phyloP scores from a whole-genome alignment of 1,284 basidiomycete species.

The Serendipita sp. region DNA sequence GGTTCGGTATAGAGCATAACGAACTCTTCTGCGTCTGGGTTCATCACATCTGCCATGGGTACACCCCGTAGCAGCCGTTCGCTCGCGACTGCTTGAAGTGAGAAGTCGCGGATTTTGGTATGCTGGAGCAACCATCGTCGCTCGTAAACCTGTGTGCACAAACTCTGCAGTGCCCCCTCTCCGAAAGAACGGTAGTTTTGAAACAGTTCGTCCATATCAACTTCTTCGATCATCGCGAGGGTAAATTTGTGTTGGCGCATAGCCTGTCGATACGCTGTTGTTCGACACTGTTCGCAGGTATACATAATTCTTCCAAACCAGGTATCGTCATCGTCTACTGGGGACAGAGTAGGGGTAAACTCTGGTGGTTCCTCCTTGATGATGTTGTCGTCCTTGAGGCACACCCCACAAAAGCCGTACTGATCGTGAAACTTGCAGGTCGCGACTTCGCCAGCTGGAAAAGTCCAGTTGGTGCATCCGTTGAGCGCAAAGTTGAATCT shows the following conservation, averaged over 20 bases:
- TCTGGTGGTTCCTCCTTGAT: not conserved
- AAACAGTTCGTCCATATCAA: conserved; percentile 3
- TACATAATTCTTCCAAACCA: not conserved
- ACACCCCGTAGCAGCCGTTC: not conserved
- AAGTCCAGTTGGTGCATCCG: not conserved
- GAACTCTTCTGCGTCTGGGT: not conserved
- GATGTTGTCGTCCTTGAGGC: not conserved
- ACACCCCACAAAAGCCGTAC: not conserved
- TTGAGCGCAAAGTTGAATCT: not conserved
- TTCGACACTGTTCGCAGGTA: conserved; percentile 2
- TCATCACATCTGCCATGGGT: not conserved
- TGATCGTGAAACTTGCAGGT: conserved; percentile 3
- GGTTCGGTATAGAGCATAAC: not conserved
- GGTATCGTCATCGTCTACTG: not conserved
- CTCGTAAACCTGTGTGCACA: not conserved
- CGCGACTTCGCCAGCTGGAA: not conserved
- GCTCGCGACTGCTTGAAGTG: not conserved
- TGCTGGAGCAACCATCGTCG: not conserved
- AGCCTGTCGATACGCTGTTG: not conserved
- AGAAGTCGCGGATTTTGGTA: conserved; percentile 1
- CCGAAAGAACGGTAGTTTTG: not conserved
- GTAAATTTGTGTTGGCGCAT: not conserved
- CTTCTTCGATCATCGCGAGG: not conserved
- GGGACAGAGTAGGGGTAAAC: not conserved
- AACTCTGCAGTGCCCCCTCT: not conserved